Evolutionary conservation across 164 flowering plant species (phyloP), one percentile per base, ranked within the genome.

Genomic region (Vitis riparia): DNA sequence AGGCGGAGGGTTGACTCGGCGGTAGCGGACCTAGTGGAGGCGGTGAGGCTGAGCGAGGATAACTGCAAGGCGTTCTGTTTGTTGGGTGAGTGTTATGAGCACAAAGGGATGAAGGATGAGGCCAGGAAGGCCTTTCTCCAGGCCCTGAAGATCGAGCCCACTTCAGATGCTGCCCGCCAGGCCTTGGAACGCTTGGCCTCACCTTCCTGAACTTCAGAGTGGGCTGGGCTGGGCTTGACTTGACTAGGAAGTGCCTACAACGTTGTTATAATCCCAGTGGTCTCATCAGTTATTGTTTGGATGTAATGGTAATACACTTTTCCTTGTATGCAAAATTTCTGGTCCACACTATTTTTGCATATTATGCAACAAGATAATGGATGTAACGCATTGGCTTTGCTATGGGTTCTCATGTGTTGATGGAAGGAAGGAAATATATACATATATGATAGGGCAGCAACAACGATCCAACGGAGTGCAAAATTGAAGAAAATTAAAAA

Each of bases 51-150:
- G 76, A 56, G 69, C 51, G 47, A 63, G 53, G 82, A 68, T 6
- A 67, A 76, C 48, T 51, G 65, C 14, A 72, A 51, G 62, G 82
- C 81, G 51, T 69, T 66, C 37, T 66, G 79, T 17, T 51, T 81
- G 73, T 63, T 85, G 80, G 87, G 84, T 0, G 77, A 74, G 79
- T 85, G 88, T 51, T 81, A 78, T 48, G 85, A 81, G 76, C 65
- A 59, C 55, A 83, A 72, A 32, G 84, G 83, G 59, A 12, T 71
- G 83, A 81, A 11, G 13, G 81, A 73, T 11, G 76, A 83, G 75
- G 88, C 85, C 5, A 23, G 14, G 30, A 59, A 55, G 69, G 89
- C 86, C 12, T 85, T 71, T n/a, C 23, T 72, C 30, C 69, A 66
- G 76, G 85, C 84, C 16, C 17, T 59, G 3, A 59, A 32, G 66